These are phyloP conservation scores for Fistulifera pelliculosa DNA, from an alignment of 108 stramenopile genomes.

Conservation along the genomic window DNA sequence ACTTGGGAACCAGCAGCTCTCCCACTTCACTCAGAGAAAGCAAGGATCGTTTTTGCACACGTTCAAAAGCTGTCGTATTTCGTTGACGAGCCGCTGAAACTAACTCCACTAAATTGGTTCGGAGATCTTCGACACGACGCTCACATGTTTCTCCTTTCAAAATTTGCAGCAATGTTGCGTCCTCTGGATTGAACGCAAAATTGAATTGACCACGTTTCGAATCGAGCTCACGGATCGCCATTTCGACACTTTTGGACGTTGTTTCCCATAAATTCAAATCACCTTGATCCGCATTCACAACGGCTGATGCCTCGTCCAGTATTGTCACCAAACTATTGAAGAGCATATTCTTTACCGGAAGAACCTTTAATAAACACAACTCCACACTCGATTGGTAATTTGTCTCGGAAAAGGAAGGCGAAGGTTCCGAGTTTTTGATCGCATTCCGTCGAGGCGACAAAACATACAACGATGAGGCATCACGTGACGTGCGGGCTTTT, in stretches of 20 bases:
- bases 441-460: no score
- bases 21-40: slow-evolving; percentile 60
- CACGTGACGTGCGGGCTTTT: no score
- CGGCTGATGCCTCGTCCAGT: not conserved
- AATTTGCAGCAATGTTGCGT: slow-evolving; percentile 54
- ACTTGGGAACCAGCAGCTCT: slow-evolving; percentile 32
- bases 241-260: not conserved
- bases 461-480: no score
- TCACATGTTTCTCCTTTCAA: slow-evolving; percentile 60
- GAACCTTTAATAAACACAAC: slow-evolving; percentile 46
- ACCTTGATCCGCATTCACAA: not conserved
- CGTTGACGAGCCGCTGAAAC: slow-evolving; percentile 13
- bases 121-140: slow-evolving; percentile 41
- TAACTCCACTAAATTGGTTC: slow-evolving; percentile 33
- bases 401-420: no score
- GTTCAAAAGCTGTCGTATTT: not conserved
- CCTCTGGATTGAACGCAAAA: slow-evolving; percentile 73
- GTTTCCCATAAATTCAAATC: not conserved
- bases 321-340: slow-evolving; percentile 54
- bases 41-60: slow-evolving; percentile 36
- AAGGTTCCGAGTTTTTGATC: no score
- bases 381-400: slow-evolving; percentile 21
- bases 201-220: slow-evolving; percentile 53
- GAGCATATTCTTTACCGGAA: slow-evolving; percentile 63
- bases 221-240: slow-evolving; percentile 8